phyloP scores from a whole-genome alignment of 2,329 filamentous ascomycete genomes.

The Ceratocystis alfenasii region DNA sequence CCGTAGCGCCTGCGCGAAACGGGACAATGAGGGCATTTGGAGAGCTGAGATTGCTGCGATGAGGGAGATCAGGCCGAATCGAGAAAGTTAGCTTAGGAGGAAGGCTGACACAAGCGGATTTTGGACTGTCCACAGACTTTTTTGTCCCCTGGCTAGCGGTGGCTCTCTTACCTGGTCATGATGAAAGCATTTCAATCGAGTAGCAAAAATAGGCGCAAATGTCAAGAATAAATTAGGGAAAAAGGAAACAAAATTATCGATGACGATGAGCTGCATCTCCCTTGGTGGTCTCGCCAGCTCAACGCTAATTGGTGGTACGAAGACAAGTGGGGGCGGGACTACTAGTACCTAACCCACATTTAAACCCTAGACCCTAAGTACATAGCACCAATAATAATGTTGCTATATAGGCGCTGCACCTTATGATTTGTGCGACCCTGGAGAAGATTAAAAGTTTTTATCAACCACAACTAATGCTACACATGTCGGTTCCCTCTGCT shows the following conservation, averaged over 20 bases:
- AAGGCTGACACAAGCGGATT: background rate
- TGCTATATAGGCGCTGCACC: background rate
- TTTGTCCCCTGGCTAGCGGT: background rate
- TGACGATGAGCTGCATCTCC: conserved; percentile 5
- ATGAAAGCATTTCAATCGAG: background rate
- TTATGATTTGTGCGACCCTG: background rate
- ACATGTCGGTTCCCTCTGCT: background rate
- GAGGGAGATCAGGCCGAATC: background rate
- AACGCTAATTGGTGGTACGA: background rate
- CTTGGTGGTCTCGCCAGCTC: background rate
- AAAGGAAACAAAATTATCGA: background rate
- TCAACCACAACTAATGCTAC: too few species aligned
- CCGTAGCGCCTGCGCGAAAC: conserved; percentile 71
- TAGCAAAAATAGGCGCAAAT: background rate
- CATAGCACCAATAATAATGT: background rate
- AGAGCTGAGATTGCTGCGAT: conserved; percentile 1
- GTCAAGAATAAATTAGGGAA: background rate
- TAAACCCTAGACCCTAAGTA: background rate
- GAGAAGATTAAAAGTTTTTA: background rate
- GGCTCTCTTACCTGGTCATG: background rate
- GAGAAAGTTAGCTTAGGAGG: background rate
- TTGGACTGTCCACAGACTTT: background rate
- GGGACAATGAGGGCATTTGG: conserved; percentile 63
- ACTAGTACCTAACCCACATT: background rate
- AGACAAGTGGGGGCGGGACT: background rate